Conservation (phyloP, 805 yeast genomes). For the Wickerhamiella occidentalis region DNA sequence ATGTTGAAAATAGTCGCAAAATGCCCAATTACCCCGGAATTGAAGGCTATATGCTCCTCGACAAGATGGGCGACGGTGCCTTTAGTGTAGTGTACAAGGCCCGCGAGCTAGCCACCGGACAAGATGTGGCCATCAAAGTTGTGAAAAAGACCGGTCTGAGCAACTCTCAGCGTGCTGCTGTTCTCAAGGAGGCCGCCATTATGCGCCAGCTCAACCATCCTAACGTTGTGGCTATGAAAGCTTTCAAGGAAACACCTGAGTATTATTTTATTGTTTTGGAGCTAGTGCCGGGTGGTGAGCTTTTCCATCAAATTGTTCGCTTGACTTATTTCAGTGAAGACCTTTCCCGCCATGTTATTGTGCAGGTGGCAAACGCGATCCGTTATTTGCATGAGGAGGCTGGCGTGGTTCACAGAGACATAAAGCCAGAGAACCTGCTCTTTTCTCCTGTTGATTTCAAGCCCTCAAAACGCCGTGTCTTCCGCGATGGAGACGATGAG, state of each 20-base stretch:
- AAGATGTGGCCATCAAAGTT: slow-evolving; percentile 61
- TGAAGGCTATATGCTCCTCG: slow-evolving; percentile 28
- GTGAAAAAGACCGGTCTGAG: slow-evolving; percentile 47
- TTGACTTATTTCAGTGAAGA: slow-evolving; percentile 66
- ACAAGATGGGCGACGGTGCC: slow-evolving; percentile 58
- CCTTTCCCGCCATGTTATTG: slow-evolving; percentile 56
- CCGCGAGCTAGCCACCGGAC: slow-evolving; percentile 32
- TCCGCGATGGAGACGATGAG: slow-evolving; percentile 33
- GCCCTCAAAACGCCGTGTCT: slow-evolving; percentile 27
- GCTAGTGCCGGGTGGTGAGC: slow-evolving; percentile 65
- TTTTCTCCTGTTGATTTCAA: slow-evolving; percentile 43
- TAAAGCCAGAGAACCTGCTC: slow-evolving; percentile 67
- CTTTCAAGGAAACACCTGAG: slow-evolving; percentile 38
- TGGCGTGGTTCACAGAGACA: slow-evolving; percentile 67
- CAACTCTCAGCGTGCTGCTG: slow-evolving; percentile 28
- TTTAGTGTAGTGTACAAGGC: slow-evolving; percentile 79
- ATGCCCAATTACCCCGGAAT: slow-evolving; percentile 32
- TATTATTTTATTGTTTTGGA: slow-evolving; percentile 57
- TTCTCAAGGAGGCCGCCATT: slow-evolving; percentile 59
- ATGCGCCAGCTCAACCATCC: slow-evolving; percentile 54
- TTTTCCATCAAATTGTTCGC: slow-evolving; percentile 67
- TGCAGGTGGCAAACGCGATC: slow-evolving; percentile 59
- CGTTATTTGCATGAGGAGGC: slow-evolving; percentile 60
- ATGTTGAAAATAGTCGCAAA: slow-evolving; percentile 24
- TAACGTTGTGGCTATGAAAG: slow-evolving; percentile 46